Conservation (phyloP, 208 protist species). For the Kentomonas sorsogonicus region DNA sequence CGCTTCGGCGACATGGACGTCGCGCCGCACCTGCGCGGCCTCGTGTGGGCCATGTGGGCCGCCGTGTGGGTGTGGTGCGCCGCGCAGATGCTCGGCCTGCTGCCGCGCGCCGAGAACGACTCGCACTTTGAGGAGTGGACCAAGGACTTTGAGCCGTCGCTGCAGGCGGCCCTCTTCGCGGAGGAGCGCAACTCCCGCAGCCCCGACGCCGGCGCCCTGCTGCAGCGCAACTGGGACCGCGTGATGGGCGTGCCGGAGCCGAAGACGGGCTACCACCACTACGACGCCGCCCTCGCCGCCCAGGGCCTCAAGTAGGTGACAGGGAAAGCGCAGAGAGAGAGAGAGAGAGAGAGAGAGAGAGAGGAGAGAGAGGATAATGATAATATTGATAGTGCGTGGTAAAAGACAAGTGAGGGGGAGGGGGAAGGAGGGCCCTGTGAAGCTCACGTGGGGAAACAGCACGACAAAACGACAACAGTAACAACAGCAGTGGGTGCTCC, state of each 20-base stretch:
- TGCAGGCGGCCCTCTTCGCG: conserved; percentile 64
- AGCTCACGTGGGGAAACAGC: background rate
- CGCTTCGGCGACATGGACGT: conserved; percentile 87
- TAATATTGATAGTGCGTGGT: no score
- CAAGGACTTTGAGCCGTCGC: conserved; percentile 50
- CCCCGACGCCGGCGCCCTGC: conserved; percentile 36
- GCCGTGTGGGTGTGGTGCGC: conserved; percentile 37
- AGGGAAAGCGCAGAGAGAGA: no score
- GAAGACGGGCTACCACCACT: conserved; percentile 38
- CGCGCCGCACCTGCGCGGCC: conserved; percentile 45
- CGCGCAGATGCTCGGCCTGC: conserved; percentile 47
- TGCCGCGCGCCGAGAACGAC: conserved; percentile 33
- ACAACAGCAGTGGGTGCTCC: no score
- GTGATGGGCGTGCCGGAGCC: conserved; percentile 48
- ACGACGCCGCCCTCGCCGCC: no score
- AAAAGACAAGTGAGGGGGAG: no score
- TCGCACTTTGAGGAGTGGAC: conserved; percentile 70
- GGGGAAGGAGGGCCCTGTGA: no score
- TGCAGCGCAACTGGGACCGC: conserved; percentile 73
- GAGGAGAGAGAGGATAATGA: no score
- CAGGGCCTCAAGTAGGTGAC: no score
- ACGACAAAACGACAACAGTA: no score
- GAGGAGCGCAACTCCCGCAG: conserved; percentile 78
- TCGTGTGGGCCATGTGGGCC: conserved; percentile 29
- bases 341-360: no score